A percentile compares a stretch with the other conserved stretches of the same genome.
Conservation (phyloP, 352 stramenopile species). For the Globisporangium abappressorium region DNA sequence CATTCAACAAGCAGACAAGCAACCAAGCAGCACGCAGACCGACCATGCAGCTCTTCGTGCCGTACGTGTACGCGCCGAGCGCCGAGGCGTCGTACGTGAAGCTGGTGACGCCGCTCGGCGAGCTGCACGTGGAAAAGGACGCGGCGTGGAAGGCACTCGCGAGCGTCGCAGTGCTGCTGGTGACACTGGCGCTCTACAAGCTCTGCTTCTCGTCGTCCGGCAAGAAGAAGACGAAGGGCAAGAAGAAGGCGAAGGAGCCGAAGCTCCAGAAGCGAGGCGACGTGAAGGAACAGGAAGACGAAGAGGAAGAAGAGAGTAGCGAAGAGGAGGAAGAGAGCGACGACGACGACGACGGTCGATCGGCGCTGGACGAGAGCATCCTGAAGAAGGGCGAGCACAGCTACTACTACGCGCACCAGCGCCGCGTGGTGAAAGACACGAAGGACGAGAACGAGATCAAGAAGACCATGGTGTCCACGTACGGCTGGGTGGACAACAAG, state of each 20-base stretch:
- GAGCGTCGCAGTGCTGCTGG: constrained; percentile 30
- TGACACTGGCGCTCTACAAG: constrained; percentile 30
- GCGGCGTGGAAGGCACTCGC: constrained; percentile 38
- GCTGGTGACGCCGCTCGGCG: constrained; percentile 69
- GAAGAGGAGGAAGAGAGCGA: constrained; percentile 13
- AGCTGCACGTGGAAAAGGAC: constrained; percentile 54
- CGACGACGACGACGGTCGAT: constrained; percentile 24
- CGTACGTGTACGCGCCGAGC: constrained; percentile 74
- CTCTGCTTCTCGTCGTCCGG: constrained; percentile 14
- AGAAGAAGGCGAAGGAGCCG: constrained; percentile 27
- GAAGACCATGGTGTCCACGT: constrained; percentile 68
- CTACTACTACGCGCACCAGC: constrained; percentile 83
- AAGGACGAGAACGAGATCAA: constrained; percentile 20
- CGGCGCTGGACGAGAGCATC: constrained; percentile 59
- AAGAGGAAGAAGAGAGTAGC: constrained; percentile 8
- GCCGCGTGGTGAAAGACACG: constrained; percentile 23
- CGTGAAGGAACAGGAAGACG: constrained; percentile 5
- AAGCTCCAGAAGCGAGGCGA: constrained; percentile 27
- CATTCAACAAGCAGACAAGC: constrained; percentile 1
- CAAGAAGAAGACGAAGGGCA: constrained; percentile 5
- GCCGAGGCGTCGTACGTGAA: constrained; percentile 50
- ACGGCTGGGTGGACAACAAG: constrained; percentile 78
- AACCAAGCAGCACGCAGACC: not conserved
- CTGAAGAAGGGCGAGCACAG: constrained; percentile 72
- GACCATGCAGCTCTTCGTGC: constrained; percentile 43